Conservation (phyloP, 2,329 filamentous ascomycete genomes). For the Pseudocercospora ulei region DNA sequence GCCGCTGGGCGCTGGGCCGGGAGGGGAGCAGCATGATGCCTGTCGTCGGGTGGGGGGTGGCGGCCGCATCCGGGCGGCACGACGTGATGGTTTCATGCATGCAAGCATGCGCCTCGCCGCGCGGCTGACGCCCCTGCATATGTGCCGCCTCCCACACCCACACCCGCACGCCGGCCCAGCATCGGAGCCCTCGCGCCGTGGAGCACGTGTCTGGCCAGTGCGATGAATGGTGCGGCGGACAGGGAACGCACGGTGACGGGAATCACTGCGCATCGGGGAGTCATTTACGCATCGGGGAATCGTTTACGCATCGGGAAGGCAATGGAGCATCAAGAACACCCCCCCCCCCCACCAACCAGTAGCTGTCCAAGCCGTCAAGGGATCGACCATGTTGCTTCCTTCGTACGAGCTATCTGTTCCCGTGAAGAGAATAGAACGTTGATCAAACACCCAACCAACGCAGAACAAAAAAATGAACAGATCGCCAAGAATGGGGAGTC, state of each 20-base stretch:
- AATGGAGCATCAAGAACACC: too few relatives aligned
- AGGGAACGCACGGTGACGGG: conserved; percentile 31
- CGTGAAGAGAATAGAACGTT: conserved; percentile 10
- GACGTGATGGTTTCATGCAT: too few relatives aligned
- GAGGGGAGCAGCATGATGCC: not conserved
- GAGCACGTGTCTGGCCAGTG: conserved; percentile 33
- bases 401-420: conserved; percentile 1
- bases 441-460: conserved; percentile 16
- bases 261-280: conserved; percentile 30
- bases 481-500: conserved; percentile 21
- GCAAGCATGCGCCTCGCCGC: too few relatives aligned
- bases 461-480: conserved; percentile 19
- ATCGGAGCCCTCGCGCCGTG: conserved; percentile 26
- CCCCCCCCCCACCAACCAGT: not conserved
- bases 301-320: conserved; percentile 7
- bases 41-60: not conserved
- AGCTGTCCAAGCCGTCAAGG: too few relatives aligned
- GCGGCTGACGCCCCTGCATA: too few relatives aligned
- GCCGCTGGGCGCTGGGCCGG: too few relatives aligned
- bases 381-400: conserved; percentile 27
- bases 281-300: too few relatives aligned
- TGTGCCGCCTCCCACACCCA: too few relatives aligned
- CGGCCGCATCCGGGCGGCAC: not conserved
- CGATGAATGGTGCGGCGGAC: conserved; percentile 30
- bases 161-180: too few relatives aligned